Conservation (phyloP, 1,284 basidiomycete genomes). For the Exobasidium rhododendri region DNA sequence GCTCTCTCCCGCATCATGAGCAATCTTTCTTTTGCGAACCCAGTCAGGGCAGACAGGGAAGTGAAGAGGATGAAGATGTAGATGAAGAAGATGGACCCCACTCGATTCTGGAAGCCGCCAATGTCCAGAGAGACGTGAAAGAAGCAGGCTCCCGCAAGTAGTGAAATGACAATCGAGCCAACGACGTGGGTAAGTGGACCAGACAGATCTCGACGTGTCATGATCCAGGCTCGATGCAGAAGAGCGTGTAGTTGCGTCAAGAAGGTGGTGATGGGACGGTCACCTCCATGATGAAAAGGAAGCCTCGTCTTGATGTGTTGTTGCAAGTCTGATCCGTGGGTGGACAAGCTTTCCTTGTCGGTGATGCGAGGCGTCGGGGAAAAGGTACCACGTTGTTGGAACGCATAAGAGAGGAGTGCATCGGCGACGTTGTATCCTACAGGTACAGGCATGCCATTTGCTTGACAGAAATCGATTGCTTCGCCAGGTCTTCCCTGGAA, state of each 20-base stretch:
- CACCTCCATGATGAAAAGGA: constrained; percentile 1
- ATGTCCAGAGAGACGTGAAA: constrained; percentile 40
- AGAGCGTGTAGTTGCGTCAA: constrained; percentile 34
- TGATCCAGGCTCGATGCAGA: constrained; percentile 27
- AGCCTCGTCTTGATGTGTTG: background rate
- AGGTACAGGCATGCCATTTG: constrained; percentile 27
- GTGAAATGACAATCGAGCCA: constrained; percentile 28
- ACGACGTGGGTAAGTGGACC: constrained; percentile 35
- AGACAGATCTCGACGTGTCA: constrained; percentile 28
- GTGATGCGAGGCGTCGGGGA: background rate
- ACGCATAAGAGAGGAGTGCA: constrained; percentile 32
- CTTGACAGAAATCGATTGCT: constrained; percentile 32
- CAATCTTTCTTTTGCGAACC: constrained; percentile 23
- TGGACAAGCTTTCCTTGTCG: background rate
- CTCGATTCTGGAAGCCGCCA: constrained; percentile 35
- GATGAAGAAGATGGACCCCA: constrained; percentile 44
- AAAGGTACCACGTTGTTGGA: constrained; percentile 2
- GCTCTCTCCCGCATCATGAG: constrained; percentile 46
- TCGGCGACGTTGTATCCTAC: constrained; percentile 41
- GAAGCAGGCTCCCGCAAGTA: constrained; percentile 42
- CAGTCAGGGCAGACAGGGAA: constrained; percentile 27
- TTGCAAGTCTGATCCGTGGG: background rate
- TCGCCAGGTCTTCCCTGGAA: constrained; percentile 35
- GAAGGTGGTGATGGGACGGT: constrained; percentile 25
- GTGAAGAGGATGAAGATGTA: constrained; percentile 36